Percentiles rank a stretch among this genome's conserved stretches.
Conservation (phyloP, 2,329 filamentous ascomycete genomes). For the Alternaria angustiovoidea region DNA sequence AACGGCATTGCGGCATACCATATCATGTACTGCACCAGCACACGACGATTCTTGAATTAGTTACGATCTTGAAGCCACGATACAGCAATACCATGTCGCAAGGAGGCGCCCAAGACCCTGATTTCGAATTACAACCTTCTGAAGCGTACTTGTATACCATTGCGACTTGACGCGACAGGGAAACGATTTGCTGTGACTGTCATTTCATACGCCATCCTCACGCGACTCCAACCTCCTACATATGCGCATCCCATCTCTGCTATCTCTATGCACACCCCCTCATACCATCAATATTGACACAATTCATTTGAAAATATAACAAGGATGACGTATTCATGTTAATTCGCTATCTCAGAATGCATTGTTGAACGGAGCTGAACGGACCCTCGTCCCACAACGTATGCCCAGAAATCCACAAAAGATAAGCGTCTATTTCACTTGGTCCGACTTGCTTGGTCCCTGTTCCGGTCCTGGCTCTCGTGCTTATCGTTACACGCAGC, state of each 20-base stretch:
- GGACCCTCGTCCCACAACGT: slow-evolving; percentile 12
- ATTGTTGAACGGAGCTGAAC: slow-evolving; percentile 9
- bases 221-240: neutral
- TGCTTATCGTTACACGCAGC: slow-evolving; percentile 2
- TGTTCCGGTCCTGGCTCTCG: slow-evolving; percentile 3
- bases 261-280: slow-evolving; percentile 2
- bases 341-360: slow-evolving; percentile 7
- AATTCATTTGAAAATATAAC: neutral
- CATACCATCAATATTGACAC: slow-evolving; percentile 4
- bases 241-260: slow-evolving; percentile 5
- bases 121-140: neutral
- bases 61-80: neutral
- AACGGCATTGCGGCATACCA: neutral
- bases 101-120: neutral
- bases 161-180: neutral
- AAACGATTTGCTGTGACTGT: neutral
- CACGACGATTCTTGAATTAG: neutral
- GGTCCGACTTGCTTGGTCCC: slow-evolving; percentile 7
- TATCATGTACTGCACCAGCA: neutral
- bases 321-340: slow-evolving; percentile 6
- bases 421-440: slow-evolving; percentile 16
- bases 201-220: neutral
- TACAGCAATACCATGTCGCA: slow-evolving; percentile 1
- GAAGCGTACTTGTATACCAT: neutral
- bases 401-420: slow-evolving; percentile 14